A percentile compares a stretch with the other conserved stretches of the same genome.
Conservation (phyloP, 1,284 basidiomycete genomes). For the Schizophyllum amplum region DNA sequence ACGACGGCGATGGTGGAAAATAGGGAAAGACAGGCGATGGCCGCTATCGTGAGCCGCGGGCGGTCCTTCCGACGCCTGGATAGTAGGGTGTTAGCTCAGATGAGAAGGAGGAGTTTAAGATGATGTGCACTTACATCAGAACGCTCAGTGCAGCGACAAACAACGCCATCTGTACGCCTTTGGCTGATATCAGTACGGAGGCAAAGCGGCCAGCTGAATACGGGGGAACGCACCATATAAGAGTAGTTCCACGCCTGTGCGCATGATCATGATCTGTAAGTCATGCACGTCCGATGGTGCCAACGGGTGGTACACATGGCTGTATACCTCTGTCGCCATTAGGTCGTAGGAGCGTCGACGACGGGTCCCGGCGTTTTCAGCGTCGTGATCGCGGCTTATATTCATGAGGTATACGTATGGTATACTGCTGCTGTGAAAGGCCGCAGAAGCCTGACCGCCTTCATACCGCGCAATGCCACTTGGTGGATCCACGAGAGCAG, state of each 20-base stretch:
- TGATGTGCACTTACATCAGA: not conserved
- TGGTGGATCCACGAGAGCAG: no score
- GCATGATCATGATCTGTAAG: not conserved
- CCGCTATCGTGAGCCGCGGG: not conserved
- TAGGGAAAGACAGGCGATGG: no score
- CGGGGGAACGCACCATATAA: not conserved
- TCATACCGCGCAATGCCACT: no score
- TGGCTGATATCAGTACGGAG: not conserved
- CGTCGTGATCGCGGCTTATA: no score
- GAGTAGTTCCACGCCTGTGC: not conserved
- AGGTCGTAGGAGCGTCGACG: no score
- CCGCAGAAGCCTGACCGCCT: no score
- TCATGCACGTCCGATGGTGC: not conserved
- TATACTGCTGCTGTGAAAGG: no score
- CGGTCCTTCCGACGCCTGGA: not conserved
- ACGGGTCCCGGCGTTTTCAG: no score
- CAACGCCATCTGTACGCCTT: not conserved
- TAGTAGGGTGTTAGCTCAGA: not conserved
- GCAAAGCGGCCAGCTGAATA: not conserved
- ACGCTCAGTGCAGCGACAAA: not conserved
- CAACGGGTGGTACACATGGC: not conserved
- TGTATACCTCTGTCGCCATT: no score
- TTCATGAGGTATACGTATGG: no score
- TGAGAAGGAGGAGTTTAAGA: no score
- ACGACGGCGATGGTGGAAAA: no score